Base-by-base conservation (phyloP, 2,329 filamentous ascomycete species). In the Didymella glomerata region DNA sequence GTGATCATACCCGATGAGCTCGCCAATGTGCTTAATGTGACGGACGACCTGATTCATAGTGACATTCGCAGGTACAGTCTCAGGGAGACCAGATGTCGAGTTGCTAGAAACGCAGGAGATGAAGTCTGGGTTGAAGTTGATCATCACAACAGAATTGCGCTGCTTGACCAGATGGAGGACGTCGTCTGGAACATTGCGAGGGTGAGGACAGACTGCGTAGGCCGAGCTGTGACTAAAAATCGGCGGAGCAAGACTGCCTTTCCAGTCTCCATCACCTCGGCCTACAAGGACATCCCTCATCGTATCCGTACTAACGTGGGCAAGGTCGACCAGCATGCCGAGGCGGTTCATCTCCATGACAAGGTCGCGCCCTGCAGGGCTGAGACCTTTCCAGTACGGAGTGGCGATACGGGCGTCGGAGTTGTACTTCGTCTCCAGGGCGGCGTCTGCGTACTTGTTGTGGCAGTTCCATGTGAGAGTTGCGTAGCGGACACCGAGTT, bases 391-490 rank as follows among this genome's bases (percentile, higher is more conserved):
- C 86, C 88, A 91, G 55, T 84, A 80, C 0, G 90, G 86, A 51
- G 84, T 81, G 20, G 80, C 79, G 1, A 80, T 72, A 9, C 60
- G 74, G 34, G 63, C 74, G 53, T 69, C 73, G 67, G 64, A 80
- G 34, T 72, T 78, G 51, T 49, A 52, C 1, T 85, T 84, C 28
- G 79, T 75, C 61, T 89, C 81, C 6, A 95, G 77, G 2, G 93
- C 93, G 4, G 93, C 90, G 74, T 97, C 94, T 48, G 93, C 92
- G 76, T 90, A 97, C 48, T 83, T 85, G 78, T 97, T 98, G 77
- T 96, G 91, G 78, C 93, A 97, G 76, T 96, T 96, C 81, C 96
- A 94, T 2, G 92, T 97, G 16, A 98, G 81, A 0, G 93, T 97
- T 18, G 89, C 88, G 71, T 97, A 97, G 48, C 92, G 88, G 5